These are phyloP conservation scores for Xylariales sp. DNA, from an alignment of 2,329 filamentous ascomycete genomes.

Conservation along the genomic window DNA sequence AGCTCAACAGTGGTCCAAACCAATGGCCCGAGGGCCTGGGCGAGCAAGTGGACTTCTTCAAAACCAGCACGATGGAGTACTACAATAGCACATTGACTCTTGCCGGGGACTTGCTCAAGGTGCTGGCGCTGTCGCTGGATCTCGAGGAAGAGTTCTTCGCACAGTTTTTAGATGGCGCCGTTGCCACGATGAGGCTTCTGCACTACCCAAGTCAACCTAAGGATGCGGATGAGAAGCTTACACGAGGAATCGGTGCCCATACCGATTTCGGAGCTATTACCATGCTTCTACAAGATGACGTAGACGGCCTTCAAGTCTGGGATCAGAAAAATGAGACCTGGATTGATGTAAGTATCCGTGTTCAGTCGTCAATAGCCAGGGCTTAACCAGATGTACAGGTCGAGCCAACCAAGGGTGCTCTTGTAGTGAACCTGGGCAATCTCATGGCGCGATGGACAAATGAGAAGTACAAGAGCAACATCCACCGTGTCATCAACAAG, in stretches of 20 bases:
- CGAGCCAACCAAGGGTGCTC: constrained; percentile 21
- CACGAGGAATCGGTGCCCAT: constrained; percentile 17
- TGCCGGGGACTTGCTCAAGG: constrained; percentile 2
- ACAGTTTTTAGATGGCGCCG: constrained; percentile 20
- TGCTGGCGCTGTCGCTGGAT: constrained; percentile 6
- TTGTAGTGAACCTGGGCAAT: constrained; percentile 34
- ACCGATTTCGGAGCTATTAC: constrained; percentile 23
- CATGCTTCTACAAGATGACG: constrained; percentile 20
- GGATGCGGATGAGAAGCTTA: constrained; percentile 23
- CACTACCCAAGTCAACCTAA: constrained; percentile 8
- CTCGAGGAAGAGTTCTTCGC: constrained; percentile 7
- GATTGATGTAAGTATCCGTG: constrained; percentile 34
- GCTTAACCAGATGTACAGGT: constrained; percentile 21
- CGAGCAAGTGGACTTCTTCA: constrained; percentile 18
- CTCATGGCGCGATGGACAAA: constrained; percentile 29
- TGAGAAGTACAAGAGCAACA: constrained; percentile 43
- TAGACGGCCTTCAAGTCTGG: constrained; percentile 21
- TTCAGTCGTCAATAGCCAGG: too few relatives aligned
- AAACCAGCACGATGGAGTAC: constrained; percentile 4
- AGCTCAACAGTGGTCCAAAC: constrained; percentile 15
- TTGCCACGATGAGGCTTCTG: constrained; percentile 1
- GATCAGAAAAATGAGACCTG: constrained; percentile 13
- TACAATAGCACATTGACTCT: constrained; percentile 1
- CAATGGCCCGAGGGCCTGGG: constrained; percentile 23
- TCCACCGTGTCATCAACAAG: constrained; percentile 52